A percentile compares a stretch with the other conserved stretches of the same genome.
phyloP scores from a whole-genome alignment of 2,329 filamentous ascomycete genomes.

The Chaetomium olivaceum region DNA sequence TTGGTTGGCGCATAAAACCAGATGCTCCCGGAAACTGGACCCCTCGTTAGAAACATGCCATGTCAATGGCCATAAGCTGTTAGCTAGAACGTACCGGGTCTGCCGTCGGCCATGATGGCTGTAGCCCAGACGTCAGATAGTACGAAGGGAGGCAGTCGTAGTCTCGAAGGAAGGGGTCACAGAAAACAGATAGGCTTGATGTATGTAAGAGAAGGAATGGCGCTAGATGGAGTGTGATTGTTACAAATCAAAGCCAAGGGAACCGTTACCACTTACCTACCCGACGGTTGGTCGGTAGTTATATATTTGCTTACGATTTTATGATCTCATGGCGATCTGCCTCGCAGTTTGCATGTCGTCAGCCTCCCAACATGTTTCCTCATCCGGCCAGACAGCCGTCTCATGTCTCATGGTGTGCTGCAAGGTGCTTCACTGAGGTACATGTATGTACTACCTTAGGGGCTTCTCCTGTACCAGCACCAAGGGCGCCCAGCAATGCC shows the following conservation, averaged over 20 bases:
- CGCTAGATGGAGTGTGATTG: too few species aligned
- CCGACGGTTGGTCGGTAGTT: too few species aligned
- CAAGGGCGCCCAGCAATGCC: background rate
- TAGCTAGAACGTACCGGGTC: background rate
- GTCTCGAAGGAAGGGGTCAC: background rate
- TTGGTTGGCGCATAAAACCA: conserved; percentile 52
- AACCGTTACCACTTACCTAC: too few species aligned
- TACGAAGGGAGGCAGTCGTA: background rate
- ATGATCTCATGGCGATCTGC: background rate
- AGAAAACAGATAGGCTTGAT: too few species aligned
- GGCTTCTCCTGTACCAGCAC: background rate
- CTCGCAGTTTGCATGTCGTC: background rate
- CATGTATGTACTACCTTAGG: too few species aligned
- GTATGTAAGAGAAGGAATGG: too few species aligned
- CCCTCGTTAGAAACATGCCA: background rate
- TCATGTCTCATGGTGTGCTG: background rate
- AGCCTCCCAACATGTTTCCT: background rate
- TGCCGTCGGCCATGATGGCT: background rate
- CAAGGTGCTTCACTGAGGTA: background rate
- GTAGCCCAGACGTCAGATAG: background rate
- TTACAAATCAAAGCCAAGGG: background rate
- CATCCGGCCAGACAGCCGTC: background rate
- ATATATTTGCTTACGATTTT: background rate
- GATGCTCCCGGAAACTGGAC: conserved; percentile 43
- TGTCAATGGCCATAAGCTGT: too few species aligned